A percentile compares a stretch with the other conserved stretches of the same genome.
Evolutionary conservation across 306 rosid species (phyloP).

Genomic region (Inga oerstediana): DNA sequence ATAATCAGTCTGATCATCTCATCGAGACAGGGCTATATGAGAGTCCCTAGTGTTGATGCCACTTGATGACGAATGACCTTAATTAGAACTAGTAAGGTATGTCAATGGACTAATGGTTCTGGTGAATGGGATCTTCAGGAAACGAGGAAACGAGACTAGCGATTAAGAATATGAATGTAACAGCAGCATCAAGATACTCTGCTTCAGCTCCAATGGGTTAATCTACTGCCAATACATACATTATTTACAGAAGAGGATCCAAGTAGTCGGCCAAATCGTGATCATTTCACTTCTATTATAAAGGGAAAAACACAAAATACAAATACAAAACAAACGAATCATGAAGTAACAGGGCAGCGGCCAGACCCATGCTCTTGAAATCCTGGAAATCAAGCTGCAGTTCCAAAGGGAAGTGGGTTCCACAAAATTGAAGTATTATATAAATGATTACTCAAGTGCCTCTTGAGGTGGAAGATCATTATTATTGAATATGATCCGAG

Average conservation of each 20-base stretch:
- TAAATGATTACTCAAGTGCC: slow-evolving; percentile 37
- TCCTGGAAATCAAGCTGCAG: slow-evolving; percentile 70
- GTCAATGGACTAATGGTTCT: no score
- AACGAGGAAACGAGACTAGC: neutral
- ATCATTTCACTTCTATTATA: neutral
- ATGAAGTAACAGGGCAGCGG: slow-evolving; percentile 27
- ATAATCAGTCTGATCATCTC: no score
- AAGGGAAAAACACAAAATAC: neutral
- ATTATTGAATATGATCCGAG: slow-evolving; percentile 74
- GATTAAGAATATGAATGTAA: neutral
- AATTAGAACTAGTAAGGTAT: no score
- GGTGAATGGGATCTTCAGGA: no score
- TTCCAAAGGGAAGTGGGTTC: slow-evolving; percentile 49
- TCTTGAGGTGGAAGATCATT: slow-evolving; percentile 57
- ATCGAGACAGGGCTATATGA: no score
- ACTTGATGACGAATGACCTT: no score
- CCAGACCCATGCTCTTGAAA: slow-evolving; percentile 63
- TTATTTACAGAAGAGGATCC: slow-evolving; percentile 4
- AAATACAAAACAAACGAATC: slow-evolving; percentile 23
- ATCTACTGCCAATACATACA: neutral
- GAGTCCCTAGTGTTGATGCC: no score
- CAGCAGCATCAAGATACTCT: neutral
- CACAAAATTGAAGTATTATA: slow-evolving; percentile 25
- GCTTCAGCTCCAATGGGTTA: neutral
- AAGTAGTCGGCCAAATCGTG: neutral